Conservation (phyloP, 129 eudicot genomes). For the Saussurea involucrata region DNA sequence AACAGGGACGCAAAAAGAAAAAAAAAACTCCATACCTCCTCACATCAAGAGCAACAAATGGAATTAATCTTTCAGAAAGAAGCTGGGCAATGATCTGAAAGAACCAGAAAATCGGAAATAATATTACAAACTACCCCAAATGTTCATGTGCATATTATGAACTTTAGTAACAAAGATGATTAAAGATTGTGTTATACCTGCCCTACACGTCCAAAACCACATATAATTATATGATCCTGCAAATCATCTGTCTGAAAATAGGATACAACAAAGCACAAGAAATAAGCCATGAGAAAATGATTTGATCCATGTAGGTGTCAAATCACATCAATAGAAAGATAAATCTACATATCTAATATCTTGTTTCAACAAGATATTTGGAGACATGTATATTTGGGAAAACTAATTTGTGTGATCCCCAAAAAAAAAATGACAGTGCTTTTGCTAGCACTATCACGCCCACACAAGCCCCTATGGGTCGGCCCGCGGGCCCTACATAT, state of each 20-base stretch:
- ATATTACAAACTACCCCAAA: background rate
- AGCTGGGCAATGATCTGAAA: constrained; percentile 95
- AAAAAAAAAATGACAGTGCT: background rate
- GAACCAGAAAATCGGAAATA: constrained; percentile 14
- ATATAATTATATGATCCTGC: constrained; percentile 94
- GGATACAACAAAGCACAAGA: constrained; percentile 8
- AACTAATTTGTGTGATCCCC: background rate
- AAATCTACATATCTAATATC: background rate
- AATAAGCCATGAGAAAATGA: constrained; percentile 1
- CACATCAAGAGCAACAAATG: constrained; percentile 98
- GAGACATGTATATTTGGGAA: background rate
- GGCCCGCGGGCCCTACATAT: background rate
- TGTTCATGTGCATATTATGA: constrained; percentile 11
- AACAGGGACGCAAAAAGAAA: no score
- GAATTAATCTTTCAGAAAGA: constrained; percentile 92
- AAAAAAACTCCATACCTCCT: constrained; percentile 61
- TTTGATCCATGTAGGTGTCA: background rate
- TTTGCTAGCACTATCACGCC: background rate
- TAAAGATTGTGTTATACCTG: constrained; percentile 49
- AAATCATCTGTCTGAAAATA: constrained; percentile 90
- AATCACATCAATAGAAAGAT: constrained; percentile 1
- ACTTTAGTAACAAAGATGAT: background rate
- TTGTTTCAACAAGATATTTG: background rate
- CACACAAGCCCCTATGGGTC: background rate
- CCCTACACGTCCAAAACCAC: constrained; percentile 99